Conservation (phyloP, 2,329 filamentous ascomycete genomes). For the Epichloe scottii region DNA sequence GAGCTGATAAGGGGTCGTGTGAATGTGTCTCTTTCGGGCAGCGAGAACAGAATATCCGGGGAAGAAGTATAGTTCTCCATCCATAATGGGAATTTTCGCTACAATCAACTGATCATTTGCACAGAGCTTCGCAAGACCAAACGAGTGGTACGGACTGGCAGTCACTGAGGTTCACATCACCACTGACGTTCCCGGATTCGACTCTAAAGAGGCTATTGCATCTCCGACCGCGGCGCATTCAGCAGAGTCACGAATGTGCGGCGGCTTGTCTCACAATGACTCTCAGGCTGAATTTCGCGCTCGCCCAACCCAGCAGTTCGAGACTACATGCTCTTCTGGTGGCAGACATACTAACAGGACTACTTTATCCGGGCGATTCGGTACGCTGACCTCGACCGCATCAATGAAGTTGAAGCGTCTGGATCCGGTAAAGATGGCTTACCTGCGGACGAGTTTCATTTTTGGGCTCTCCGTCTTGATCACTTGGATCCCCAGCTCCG, state of each 20-base stretch:
- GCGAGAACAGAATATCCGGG: conserved; percentile 18
- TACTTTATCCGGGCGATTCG: conserved; percentile 13
- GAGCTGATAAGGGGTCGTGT: conserved; percentile 12
- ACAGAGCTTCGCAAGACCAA: conserved; percentile 16
- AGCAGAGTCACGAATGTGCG: not conserved
- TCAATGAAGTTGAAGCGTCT: conserved; percentile 20
- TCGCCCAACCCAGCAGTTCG: conserved; percentile 12
- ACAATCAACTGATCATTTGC: too few species aligned
- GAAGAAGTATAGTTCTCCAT: conserved; percentile 18
- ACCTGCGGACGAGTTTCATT: conserved; percentile 47
- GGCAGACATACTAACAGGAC: conserved; percentile 8
- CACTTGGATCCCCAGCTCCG: conserved; percentile 52
- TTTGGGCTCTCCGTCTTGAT: conserved; percentile 46
- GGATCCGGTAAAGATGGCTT: conserved; percentile 47
- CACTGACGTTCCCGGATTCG: conserved; percentile 12
- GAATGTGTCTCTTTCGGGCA: conserved; percentile 13
- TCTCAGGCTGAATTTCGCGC: conserved; percentile 5
- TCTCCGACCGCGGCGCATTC: conserved; percentile 9
- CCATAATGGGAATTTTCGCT: not conserved
- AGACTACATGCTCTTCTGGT: conserved; percentile 18
- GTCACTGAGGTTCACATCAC: conserved; percentile 38
- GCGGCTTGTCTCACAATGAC: conserved; percentile 11
- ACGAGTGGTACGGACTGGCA: conserved; percentile 31
- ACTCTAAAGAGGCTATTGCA: conserved; percentile 1
- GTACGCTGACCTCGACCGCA: conserved; percentile 15